phyloP scores from a whole-genome alignment of 1,284 basidiomycete species.

The Sanghuangporus sanghuang region DNA sequence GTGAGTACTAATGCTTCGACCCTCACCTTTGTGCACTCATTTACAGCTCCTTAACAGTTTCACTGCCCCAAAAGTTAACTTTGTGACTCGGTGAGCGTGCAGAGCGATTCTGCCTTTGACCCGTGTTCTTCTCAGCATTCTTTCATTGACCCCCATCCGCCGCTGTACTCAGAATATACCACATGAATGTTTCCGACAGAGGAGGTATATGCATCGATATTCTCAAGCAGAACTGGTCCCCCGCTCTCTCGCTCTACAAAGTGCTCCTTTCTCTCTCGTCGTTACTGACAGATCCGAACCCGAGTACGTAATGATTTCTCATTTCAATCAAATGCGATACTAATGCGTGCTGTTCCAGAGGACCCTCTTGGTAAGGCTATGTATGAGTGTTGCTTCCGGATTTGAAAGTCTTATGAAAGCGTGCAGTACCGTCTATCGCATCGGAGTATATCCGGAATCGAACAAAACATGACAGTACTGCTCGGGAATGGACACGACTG shows the following conservation, averaged over 20 bases:
- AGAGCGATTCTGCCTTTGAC: not conserved
- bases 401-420: not conserved
- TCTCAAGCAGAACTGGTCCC: slow-evolving; percentile 87
- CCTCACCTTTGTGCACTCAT: not conserved
- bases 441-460: slow-evolving; percentile 63
- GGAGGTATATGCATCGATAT: slow-evolving; percentile 77
- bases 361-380: slow-evolving; percentile 58
- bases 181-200: slow-evolving; percentile 85
- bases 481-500: slow-evolving; percentile 56
- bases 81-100: slow-evolving; percentile 60
- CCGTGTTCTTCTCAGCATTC: not conserved
- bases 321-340: not conserved
- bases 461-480: slow-evolving; percentile 57
- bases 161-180: slow-evolving; percentile 63
- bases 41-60: slow-evolving; percentile 46
- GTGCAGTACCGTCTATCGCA: slow-evolving; percentile 65
- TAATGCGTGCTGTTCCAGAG: slow-evolving; percentile 32
- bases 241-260: slow-evolving; percentile 86
- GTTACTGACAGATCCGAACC: slow-evolving; percentile 85
- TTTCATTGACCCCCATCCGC: not conserved
- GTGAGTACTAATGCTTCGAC: slow-evolving; percentile 41
- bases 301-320: slow-evolving; percentile 46
- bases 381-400: not conserved
- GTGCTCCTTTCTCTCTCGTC: slow-evolving; percentile 86
- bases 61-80: slow-evolving; percentile 74